These are phyloP conservation scores for Lathyrus sativus DNA, from an alignment of 306 rosid genomes.

Conservation along the genomic window DNA sequence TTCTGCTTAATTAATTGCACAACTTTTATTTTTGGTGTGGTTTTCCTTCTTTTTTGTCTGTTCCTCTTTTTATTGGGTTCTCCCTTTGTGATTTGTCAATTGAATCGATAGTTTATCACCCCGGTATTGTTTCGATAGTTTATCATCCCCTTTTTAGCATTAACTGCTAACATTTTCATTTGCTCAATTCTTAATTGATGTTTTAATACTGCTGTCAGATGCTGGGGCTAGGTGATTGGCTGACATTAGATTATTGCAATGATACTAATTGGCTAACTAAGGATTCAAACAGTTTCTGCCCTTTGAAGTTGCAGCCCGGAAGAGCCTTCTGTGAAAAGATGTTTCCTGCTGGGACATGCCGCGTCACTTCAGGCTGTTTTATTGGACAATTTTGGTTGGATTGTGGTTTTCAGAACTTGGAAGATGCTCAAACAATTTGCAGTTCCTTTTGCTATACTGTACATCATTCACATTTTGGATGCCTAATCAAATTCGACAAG, in stretches of 20 bases:
- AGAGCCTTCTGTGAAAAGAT: slow-evolving; percentile 56
- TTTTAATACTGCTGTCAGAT: slow-evolving; percentile 68
- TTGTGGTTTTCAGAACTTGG: slow-evolving; percentile 53
- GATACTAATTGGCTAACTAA: slow-evolving; percentile 60
- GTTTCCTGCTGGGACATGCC: slow-evolving; percentile 41
- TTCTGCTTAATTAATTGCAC: slow-evolving; percentile 16
- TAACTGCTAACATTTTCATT: slow-evolving; percentile 18
- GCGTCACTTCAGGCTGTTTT: slow-evolving; percentile 36
- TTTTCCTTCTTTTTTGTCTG: slow-evolving; percentile 26
- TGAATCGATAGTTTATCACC: too few species aligned
- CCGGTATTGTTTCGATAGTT: slow-evolving; percentile 2
- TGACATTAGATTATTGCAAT: slow-evolving; percentile 50
- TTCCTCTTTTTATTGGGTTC: not conserved
- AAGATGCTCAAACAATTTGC: slow-evolving; percentile 48
- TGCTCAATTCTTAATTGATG: slow-evolving; percentile 35
- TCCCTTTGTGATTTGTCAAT: slow-evolving; percentile 5
- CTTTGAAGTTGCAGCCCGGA: slow-evolving; percentile 64
- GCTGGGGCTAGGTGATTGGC: slow-evolving; percentile 71
- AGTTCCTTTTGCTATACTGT: slow-evolving; percentile 49
- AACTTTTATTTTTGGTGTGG: not conserved
- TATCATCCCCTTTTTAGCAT: not conserved
- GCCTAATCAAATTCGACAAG: slow-evolving; percentile 46
- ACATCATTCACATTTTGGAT: slow-evolving; percentile 44
- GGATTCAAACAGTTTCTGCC: slow-evolving; percentile 62
- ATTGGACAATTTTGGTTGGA: slow-evolving; percentile 48